Evolutionary conservation across 2,329 filamentous ascomycete species (phyloP), one percentile per base, ranked within the genome.

Genomic region (Microascus cirrosus): DNA sequence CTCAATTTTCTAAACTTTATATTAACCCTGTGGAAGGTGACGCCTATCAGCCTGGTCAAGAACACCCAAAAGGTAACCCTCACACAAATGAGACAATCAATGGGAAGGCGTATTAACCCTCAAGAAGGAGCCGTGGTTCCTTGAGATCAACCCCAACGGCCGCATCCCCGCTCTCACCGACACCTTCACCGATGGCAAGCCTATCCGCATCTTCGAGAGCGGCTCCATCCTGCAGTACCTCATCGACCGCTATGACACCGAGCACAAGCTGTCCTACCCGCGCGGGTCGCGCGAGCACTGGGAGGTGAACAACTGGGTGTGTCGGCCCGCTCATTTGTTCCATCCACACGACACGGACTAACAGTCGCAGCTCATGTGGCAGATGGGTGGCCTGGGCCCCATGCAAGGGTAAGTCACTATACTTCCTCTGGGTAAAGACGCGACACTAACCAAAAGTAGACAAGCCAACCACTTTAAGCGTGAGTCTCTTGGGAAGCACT

Each of bases 71-170:
- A 94, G 65, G 82, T 68, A 61, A 48, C 45, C 11, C 45, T 20
- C 45, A 12, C 45, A 15, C 5, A 15, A 10, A 13, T 57, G 24
- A n/a, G 42, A 36, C n/a, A 18, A 28, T 4, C 15, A 22, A 18
- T 51, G 24, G 24, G 45, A 22, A 2, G 3, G 22, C 28, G 28
- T 52, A 18, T 12, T 51, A 18, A 34, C 22, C 8, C 8, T 11
- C 55, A 15, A 36, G 15, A 58, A 73, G 68, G 75, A 93, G 70
- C 83, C 82, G 18, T 95, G 89, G 90, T 96, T 93, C 73, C 80
- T 95, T 32, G 84, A 85, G 56, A 95, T 96, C 74, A 96, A 96
- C 73, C 91, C 91, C 62, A 96, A 96, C 70, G 91, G 91, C 62
- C 87, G 91, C 63, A 95, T 96, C 65, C 92, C 91, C 3, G 91